Conservation (phyloP, 2,329 filamentous ascomycete genomes). For the Phialemonium atrogriseum region DNA sequence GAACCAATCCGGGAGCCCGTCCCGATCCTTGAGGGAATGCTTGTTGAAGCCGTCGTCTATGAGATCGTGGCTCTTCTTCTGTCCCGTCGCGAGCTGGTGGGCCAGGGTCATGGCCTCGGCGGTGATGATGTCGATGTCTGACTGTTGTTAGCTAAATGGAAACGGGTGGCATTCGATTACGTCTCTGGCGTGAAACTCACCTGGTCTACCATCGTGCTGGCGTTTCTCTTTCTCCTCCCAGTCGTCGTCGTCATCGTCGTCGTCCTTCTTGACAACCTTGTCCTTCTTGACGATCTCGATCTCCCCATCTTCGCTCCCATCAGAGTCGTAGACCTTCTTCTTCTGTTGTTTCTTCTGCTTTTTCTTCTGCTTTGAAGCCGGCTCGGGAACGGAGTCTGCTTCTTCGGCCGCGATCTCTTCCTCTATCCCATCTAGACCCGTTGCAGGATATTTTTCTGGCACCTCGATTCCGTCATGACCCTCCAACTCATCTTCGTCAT, state of each 20-base stretch:
- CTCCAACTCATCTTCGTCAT: constrained; percentile 22
- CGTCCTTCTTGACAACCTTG: constrained; percentile 21
- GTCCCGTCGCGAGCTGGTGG: constrained; percentile 79
- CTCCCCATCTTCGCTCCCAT: constrained; percentile 17
- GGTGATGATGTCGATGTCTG: constrained; percentile 97
- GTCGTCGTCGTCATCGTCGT: constrained; percentile 27
- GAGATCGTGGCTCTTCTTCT: constrained; percentile 70
- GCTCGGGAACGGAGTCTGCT: constrained; percentile 19
- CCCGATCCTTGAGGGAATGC: constrained; percentile 79
- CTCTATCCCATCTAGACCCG: constrained; percentile 22
- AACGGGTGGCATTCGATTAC: no score
- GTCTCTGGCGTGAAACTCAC: constrained; percentile 33
- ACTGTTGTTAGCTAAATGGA: constrained; percentile 11
- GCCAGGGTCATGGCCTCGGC: constrained; percentile 98
- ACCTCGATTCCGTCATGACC: constrained; percentile 37
- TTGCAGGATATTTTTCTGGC: constrained; percentile 12
- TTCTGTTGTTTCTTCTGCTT: constrained; percentile 18
- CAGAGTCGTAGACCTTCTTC: constrained; percentile 18
- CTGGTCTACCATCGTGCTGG: constrained; percentile 52
- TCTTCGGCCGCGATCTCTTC: constrained; percentile 28
- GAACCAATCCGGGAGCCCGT: constrained; percentile 96
- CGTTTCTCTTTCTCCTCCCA: constrained; percentile 62
- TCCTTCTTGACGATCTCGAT: constrained; percentile 21
- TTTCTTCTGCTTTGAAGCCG: constrained; percentile 15
- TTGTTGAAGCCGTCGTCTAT: constrained; percentile 93